Evolutionary conservation across 768 basidiomycete species (phyloP).

Genomic region (Phanerochaete carnosa): DNA sequence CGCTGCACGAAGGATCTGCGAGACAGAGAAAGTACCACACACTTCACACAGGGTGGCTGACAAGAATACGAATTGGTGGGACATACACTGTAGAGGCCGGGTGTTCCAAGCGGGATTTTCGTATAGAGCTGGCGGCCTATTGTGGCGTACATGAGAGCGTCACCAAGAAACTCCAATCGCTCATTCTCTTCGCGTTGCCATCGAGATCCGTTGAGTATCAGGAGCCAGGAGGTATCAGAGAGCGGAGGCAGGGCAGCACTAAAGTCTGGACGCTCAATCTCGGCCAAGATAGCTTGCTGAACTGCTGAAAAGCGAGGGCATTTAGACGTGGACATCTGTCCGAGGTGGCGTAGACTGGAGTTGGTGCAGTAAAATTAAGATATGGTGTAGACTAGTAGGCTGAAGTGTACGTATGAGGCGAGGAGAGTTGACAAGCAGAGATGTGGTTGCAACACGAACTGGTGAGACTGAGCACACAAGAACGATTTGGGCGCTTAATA

Average conservation of each 20-base stretch:
- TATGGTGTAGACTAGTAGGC: neutral
- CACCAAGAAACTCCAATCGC: constrained; percentile 45
- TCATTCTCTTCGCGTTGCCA: constrained; percentile 26
- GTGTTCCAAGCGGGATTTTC: constrained; percentile 21
- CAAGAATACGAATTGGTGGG: neutral
- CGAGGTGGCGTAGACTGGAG: no score
- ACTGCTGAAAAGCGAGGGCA: constrained; percentile 4
- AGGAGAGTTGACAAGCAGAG: neutral
- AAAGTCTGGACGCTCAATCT: constrained; percentile 21
- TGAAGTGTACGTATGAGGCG: neutral
- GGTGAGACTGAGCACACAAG: neutral
- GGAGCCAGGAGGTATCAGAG: constrained; percentile 27
- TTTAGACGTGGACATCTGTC: neutral
- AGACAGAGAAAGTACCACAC: constrained; percentile 23
- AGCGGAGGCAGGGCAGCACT: constrained; percentile 31
- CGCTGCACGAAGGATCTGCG: constrained; percentile 21
- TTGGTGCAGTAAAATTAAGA: no score
- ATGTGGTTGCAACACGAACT: neutral
- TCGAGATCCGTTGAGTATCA: constrained; percentile 15
- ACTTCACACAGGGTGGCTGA: neutral
- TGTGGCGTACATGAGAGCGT: constrained; percentile 42
- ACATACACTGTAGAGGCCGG: constrained; percentile 27
- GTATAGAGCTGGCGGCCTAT: constrained; percentile 38
- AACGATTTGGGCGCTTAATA: neutral
- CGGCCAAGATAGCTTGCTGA: constrained; percentile 17